Evolutionary conservation across 768 basidiomycete species (phyloP).

Genomic region (Suillus clintonianus): DNA sequence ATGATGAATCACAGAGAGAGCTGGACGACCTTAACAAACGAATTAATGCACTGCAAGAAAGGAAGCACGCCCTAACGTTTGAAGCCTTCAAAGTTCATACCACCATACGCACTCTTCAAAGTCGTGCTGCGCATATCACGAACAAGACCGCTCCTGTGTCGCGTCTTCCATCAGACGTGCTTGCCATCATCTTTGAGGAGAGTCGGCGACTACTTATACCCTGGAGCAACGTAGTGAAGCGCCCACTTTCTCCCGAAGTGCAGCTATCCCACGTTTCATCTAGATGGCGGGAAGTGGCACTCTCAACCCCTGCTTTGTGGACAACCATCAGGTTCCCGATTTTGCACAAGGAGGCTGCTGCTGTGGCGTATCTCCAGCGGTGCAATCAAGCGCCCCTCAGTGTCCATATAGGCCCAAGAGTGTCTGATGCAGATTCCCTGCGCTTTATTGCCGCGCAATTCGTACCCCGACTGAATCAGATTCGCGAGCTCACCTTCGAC

Average conservation of each 20-base stretch:
- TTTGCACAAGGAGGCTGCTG: conserved; percentile 26
- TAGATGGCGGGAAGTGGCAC: conserved; percentile 37
- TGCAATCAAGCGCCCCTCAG: conserved; percentile 33
- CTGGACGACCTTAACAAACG: conserved; percentile 21
- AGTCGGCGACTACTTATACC: conserved; percentile 27
- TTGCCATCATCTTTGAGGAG: conserved; percentile 36
- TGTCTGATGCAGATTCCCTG: conserved; percentile 23
- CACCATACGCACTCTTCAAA: conserved; percentile 30
- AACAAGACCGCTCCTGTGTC: conserved; percentile 32
- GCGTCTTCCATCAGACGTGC: conserved; percentile 32
- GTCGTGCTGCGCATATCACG: conserved; percentile 33
- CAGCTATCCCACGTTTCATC: conserved; percentile 38
- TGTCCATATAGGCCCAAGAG: conserved; percentile 31
- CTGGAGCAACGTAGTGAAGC: conserved; percentile 25
- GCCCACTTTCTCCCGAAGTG: conserved; percentile 33
- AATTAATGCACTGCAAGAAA: conserved; percentile 23
- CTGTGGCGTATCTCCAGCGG: conserved; percentile 32
- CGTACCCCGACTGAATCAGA: conserved; percentile 31
- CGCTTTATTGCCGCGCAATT: conserved; percentile 28
- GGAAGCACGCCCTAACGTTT: conserved; percentile 19
- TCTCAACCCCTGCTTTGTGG: conserved; percentile 38
- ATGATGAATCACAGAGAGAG: conserved; percentile 26
- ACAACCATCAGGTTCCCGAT: conserved; percentile 34
- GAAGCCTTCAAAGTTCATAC: conserved; percentile 28
- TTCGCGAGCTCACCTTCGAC: conserved; percentile 33